Evolutionary conservation across 1,284 basidiomycete genomes (phyloP).

Genomic region (Naganishia sp.): DNA sequence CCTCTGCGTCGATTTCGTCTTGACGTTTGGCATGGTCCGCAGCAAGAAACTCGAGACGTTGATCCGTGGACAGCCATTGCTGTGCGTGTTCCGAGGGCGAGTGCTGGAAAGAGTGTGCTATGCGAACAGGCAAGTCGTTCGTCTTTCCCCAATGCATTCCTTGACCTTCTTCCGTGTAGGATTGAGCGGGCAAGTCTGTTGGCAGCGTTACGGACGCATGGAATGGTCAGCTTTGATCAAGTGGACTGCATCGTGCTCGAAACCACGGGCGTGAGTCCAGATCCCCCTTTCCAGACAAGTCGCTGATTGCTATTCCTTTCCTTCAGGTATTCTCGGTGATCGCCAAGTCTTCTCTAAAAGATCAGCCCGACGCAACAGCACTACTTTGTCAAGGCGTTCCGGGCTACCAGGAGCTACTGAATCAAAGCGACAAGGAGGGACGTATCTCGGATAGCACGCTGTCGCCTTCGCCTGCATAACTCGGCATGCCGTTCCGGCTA

Average conservation of each 20-base stretch:
- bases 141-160: neutral
- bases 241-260: slow-evolving; percentile 16
- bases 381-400: no score
- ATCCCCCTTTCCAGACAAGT: neutral
- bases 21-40: slow-evolving; percentile 10
- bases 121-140: slow-evolving; percentile 4
- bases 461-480: no score
- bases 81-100: slow-evolving; percentile 12
- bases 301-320: neutral
- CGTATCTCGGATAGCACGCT: no score
- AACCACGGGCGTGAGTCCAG: slow-evolving; percentile 15
- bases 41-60: slow-evolving; percentile 11
- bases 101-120: slow-evolving; percentile 2
- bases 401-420: no score
- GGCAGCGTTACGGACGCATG: slow-evolving; percentile 7
- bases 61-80: slow-evolving; percentile 9
- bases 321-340: no score
- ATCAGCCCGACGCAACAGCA: no score
- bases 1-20: slow-evolving; percentile 14
- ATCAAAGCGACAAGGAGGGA: no score
- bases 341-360: no score
- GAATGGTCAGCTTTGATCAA: slow-evolving; percentile 5
- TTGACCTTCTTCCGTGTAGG: neutral
- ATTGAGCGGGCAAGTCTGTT: slow-evolving; percentile 10
- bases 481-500: no score